phyloP scores from a whole-genome alignment of 1,284 basidiomycete genomes.

The Meripilus lineatus region DNA sequence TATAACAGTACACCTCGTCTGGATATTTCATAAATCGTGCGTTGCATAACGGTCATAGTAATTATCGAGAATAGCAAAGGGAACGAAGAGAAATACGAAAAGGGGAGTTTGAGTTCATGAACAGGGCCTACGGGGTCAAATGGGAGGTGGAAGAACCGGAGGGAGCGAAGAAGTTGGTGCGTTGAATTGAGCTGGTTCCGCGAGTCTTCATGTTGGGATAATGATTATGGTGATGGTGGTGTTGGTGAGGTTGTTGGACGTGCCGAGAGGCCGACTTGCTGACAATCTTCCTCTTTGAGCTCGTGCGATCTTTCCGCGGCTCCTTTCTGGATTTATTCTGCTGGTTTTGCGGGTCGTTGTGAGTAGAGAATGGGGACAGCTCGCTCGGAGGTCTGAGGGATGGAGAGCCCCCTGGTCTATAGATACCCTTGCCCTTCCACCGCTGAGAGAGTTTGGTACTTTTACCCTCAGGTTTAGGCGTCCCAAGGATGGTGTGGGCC shows the following conservation, averaged over 20 bases:
- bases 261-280: slow-evolving; percentile 31
- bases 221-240: slow-evolving; percentile 49
- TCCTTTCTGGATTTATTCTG: slow-evolving; percentile 32
- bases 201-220: slow-evolving; percentile 68
- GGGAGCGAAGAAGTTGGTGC: slow-evolving; percentile 39
- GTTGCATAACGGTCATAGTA: too few species aligned
- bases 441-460: slow-evolving; percentile 18
- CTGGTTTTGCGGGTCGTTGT: slow-evolving; percentile 14
- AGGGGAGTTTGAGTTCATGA: not conserved
- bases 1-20: too few species aligned
- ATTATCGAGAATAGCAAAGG: not conserved
- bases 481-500: too few species aligned
- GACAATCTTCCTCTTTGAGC: slow-evolving; percentile 50
- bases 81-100: not conserved
- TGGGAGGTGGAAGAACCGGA: slow-evolving; percentile 20
- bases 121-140: not conserved
- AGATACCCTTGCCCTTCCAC: slow-evolving; percentile 13
- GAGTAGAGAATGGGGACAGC: too few species aligned
- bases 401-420: too few species aligned
- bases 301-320: slow-evolving; percentile 55
- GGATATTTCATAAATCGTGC: too few species aligned
- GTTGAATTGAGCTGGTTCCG: slow-evolving; percentile 53
- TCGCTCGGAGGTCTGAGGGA: too few species aligned
- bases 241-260: slow-evolving; percentile 35
- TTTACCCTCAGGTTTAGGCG: slow-evolving; percentile 21